Base-by-base conservation (phyloP, 1,284 basidiomycete genomes). In the Pyrrhoderma noxium region DNA sequence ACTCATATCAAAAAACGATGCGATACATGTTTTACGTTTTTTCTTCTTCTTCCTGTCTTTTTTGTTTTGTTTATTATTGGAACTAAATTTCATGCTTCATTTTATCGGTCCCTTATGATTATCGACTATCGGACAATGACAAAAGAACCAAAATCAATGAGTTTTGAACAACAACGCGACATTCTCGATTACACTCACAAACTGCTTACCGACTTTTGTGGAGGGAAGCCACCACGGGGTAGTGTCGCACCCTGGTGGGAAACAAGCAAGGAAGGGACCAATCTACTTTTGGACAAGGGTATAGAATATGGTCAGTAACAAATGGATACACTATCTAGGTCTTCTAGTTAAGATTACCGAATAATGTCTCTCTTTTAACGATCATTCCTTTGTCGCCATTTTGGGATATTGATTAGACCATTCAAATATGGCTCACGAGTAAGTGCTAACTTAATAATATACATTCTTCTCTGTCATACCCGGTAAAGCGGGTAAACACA, bases 201-300 rank as follows among this genome's bases (percentile, higher is more conserved):
- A 13, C 71, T 84, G 25, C 67, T 89, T 47, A 87, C 85, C 3
- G 69, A 76, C 4, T 89, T 90, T 62, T 83, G 80, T 61, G 70
- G 79, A 51, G 79, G 79, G n/a, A 68, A 78, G 21, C 73, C 82
- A 13, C 86, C 86, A 0, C 77, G 78, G 61, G 79, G 81, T 13
- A 71, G 72, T 51, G 82, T 88, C 34, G 84, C 85, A 8, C 83
- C 85, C 0, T 89, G 85, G 84, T 90, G 85, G 84, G 86, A 90
- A 63, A 80, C 78, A 1, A 82, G 77, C 65, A 77, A 76, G 53
- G n/a, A 87, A 63, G 80, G 80, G 1, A 80, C 77, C 0, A 67
- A 78, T n/a, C 69, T 89, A 23, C 67, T 89, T 16, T 72, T 88
- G 14, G 79, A 84, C 19, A 84, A 85, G 60, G 87, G 87, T 0